Conservation (phyloP, 495 filamentous ascomycete species). For the Corynascus novoguineensis region DNA sequence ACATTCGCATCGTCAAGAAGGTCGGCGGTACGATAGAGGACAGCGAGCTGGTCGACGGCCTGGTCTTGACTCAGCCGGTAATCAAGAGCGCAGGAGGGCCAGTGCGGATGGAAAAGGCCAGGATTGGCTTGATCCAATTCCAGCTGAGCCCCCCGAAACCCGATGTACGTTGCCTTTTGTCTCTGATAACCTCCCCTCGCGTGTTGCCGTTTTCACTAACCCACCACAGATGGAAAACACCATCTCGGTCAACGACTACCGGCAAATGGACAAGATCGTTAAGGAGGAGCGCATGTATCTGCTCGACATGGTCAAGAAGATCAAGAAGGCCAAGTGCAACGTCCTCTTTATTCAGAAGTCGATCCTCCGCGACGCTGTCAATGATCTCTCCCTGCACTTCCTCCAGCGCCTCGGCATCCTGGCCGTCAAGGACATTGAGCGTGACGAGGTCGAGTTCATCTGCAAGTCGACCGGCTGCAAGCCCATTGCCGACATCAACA, state of each 20-base stretch:
- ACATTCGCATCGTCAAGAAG: conserved; percentile 96
- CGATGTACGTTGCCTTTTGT: conserved; percentile 56
- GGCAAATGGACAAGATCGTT: conserved; percentile 99
- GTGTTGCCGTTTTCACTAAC: conserved; percentile 1
- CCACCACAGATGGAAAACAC: conserved; percentile 93
- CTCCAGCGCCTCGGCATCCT: conserved; percentile 94
- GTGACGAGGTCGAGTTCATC: conserved; percentile 97
- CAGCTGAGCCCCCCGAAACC: conserved; percentile 97
- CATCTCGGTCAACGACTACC: conserved; percentile 97
- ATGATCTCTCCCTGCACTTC: conserved; percentile 95
- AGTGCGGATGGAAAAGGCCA: conserved; percentile 91
- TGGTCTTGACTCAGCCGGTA: conserved; percentile 87
- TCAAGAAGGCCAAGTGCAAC: conserved; percentile 99
- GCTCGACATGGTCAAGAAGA: conserved; percentile 99
- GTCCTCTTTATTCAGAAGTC: conserved; percentile 98
- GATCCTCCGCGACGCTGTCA: conserved; percentile 94
- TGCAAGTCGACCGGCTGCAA: conserved; percentile 98
- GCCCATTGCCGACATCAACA: conserved; percentile 97
- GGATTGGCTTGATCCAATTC: conserved; percentile 96
- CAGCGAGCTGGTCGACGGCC: conserved; percentile 91
- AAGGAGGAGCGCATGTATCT: conserved; percentile 98
- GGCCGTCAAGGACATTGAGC: conserved; percentile 93
- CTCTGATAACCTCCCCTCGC: not conserved
- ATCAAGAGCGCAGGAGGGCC: conserved; percentile 92
- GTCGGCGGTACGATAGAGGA: conserved; percentile 97